Conservation (phyloP, 208 protist genomes). For the Leishmania lainsoni region DNA sequence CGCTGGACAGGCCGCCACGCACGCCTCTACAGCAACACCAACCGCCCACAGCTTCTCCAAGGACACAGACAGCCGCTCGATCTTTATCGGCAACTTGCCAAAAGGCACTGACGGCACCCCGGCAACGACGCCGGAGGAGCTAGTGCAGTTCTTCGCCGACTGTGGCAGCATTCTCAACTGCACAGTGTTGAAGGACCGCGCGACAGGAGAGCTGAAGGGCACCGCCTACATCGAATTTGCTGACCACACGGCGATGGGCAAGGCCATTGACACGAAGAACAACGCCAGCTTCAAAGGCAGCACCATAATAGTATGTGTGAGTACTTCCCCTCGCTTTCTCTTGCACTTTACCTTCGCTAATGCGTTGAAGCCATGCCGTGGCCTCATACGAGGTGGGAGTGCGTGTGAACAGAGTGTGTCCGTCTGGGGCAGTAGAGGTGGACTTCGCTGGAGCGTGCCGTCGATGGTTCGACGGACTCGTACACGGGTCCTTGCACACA, state of each 20-base stretch:
- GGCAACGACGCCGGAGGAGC: constrained; percentile 78
- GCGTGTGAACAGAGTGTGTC: not conserved
- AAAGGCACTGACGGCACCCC: constrained; percentile 62
- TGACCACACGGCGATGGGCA: constrained; percentile 76
- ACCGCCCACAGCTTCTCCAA: constrained; percentile 65
- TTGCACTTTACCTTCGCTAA: constrained; percentile 1
- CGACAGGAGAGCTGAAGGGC: constrained; percentile 79
- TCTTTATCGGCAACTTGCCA: constrained; percentile 86
- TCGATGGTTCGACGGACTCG: not conserved
- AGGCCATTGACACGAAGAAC: constrained; percentile 86
- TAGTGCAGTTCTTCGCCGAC: constrained; percentile 80
- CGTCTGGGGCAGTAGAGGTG: not conserved
- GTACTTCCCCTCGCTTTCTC: constrained; percentile 19
- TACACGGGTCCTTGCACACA: not conserved
- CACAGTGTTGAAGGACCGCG: constrained; percentile 78
- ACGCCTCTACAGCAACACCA: not conserved
- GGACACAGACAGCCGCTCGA: constrained; percentile 83
- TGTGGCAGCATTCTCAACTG: constrained; percentile 86
- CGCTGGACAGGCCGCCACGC: not conserved
- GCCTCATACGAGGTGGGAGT: not conserved
- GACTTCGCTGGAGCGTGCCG: not conserved
- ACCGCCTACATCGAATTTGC: constrained; percentile 89
- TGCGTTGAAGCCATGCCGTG: not conserved
- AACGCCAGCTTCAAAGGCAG: constrained; percentile 86
- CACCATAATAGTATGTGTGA: constrained; percentile 89